phyloP scores from a whole-genome alignment of 2,329 filamentous ascomycete genomes.

The Cladophialophora immunda region DNA sequence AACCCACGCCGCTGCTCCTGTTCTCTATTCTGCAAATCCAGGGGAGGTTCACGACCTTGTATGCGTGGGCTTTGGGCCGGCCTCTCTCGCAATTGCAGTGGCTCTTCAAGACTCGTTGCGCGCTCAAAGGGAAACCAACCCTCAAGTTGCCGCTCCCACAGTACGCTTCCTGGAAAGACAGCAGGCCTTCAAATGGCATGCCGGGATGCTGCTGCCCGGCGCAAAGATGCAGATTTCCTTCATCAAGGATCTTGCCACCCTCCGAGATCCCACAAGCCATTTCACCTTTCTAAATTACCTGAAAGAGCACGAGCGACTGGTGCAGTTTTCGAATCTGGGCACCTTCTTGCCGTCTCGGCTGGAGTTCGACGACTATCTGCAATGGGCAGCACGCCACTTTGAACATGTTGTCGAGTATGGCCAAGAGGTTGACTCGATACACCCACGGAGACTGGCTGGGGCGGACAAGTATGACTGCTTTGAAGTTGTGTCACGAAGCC shows the following conservation, averaged over 20 bases:
- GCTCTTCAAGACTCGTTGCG: conserved; percentile 76
- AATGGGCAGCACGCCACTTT: conserved; percentile 88
- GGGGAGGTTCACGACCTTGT: conserved; percentile 82
- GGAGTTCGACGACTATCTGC: conserved; percentile 95
- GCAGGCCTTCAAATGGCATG: conserved; percentile 84
- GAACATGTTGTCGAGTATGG: conserved; percentile 76
- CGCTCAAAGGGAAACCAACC: conserved; percentile 47
- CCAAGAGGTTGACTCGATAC: conserved; percentile 77
- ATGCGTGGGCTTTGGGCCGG: conserved; percentile 92
- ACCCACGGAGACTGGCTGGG: conserved; percentile 58
- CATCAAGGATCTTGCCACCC: conserved; percentile 91
- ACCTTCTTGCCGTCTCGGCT: conserved; percentile 86
- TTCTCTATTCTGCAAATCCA: conserved; percentile 21
- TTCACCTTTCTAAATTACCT: conserved; percentile 98
- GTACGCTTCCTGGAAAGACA: conserved; percentile 91
- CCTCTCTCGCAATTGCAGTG: conserved; percentile 86
- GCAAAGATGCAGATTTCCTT: conserved; percentile 98
- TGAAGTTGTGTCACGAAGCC: conserved; percentile 71
- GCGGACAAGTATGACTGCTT: conserved; percentile 66
- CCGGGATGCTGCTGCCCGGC: conserved; percentile 91
- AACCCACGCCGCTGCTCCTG: conserved; percentile 6
- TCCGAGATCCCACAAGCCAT: conserved; percentile 84
- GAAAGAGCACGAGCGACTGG: conserved; percentile 78
- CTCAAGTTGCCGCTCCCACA: conserved; percentile 64
- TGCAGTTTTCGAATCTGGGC: conserved; percentile 88